These are phyloP conservation scores for Pulveroboletus sp. DNA, from an alignment of 768 basidiomycete species.

Conservation along the genomic window DNA sequence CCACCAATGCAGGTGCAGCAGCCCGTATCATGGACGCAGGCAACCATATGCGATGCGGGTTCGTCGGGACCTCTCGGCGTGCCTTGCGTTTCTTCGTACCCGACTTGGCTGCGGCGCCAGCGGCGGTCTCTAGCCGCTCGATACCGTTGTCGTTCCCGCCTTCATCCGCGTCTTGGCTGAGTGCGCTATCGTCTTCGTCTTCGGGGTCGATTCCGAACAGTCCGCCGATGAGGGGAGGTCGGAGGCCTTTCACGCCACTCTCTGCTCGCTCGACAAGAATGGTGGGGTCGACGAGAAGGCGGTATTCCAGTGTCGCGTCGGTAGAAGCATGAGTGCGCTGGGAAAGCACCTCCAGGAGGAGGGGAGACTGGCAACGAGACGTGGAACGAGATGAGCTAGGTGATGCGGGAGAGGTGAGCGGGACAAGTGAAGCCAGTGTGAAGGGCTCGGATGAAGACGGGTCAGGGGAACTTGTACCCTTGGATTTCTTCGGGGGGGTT, in stretches of 20 bases:
- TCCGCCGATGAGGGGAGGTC: conserved; percentile 42
- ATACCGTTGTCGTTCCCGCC: conserved; percentile 41
- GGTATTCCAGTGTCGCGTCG: conserved; percentile 72
- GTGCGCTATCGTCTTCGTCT: conserved; percentile 39
- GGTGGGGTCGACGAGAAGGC: conserved; percentile 70
- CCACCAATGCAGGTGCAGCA: conserved; percentile 64
- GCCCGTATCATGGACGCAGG: conserved; percentile 74
- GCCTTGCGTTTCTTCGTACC: conserved; percentile 22
- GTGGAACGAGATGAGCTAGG: conserved; percentile 2
- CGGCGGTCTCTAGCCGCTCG: conserved; percentile 27
- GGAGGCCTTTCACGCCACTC: conserved; percentile 61
- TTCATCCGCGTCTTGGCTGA: conserved; percentile 33
- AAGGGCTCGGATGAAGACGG: conserved; percentile 3
- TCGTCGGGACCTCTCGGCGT: conserved; percentile 39
- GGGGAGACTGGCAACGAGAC: conserved; percentile 29
- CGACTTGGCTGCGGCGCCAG: conserved; percentile 17
- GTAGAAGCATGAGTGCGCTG: conserved; percentile 67
- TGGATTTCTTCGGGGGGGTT: conserved; percentile 15
- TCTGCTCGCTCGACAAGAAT: conserved; percentile 64
- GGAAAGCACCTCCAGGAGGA: conserved; percentile 67
- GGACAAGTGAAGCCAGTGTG: conserved; percentile 15
- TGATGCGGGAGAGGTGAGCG: conserved; percentile 5
- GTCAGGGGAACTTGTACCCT: not conserved
- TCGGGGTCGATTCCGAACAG: conserved; percentile 41
- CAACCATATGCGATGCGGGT: conserved; percentile 72